A percentile compares a stretch with the other conserved stretches of the same genome.
Evolutionary conservation across 306 rosid species (phyloP).

Genomic region (Mimosa pudica): DNA sequence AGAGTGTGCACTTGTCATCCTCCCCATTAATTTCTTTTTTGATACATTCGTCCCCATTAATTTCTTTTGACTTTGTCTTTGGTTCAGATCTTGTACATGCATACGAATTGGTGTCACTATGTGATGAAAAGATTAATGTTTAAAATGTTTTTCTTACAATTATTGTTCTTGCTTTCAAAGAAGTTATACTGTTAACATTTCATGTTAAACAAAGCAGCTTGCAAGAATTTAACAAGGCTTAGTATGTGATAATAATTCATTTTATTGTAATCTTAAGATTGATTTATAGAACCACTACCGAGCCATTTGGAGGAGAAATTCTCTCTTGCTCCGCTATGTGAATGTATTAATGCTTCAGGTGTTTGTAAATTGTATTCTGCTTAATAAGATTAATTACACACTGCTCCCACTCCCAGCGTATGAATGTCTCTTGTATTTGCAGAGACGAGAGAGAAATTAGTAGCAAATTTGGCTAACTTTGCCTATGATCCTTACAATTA

Average conservation of each 20-base stretch:
- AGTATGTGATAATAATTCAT: not conserved
- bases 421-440: slow-evolving; percentile 32
- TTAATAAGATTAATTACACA: not conserved
- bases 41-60: too few species aligned
- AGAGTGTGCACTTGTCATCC: not conserved
- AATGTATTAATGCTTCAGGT: not conserved
- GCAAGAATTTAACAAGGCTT: not conserved
- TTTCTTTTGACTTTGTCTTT: not conserved
- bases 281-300: not conserved
- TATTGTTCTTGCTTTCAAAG: not conserved
- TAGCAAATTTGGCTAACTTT: slow-evolving; percentile 85
- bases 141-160: not conserved
- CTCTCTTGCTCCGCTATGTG: not conserved
- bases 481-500: slow-evolving; percentile 94
- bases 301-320: not conserved
- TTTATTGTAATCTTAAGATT: slow-evolving; percentile 1
- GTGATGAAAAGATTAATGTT: not conserved
- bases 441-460: slow-evolving; percentile 74
- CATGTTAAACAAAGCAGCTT: not conserved
- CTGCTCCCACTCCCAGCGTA: not conserved
- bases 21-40: not conserved
- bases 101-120: not conserved
- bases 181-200: not conserved
- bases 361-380: not conserved
- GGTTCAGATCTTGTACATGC: not conserved